Base-by-base conservation (phyloP, 2,329 filamentous ascomycete species). In the Aspergillus sp. region DNA sequence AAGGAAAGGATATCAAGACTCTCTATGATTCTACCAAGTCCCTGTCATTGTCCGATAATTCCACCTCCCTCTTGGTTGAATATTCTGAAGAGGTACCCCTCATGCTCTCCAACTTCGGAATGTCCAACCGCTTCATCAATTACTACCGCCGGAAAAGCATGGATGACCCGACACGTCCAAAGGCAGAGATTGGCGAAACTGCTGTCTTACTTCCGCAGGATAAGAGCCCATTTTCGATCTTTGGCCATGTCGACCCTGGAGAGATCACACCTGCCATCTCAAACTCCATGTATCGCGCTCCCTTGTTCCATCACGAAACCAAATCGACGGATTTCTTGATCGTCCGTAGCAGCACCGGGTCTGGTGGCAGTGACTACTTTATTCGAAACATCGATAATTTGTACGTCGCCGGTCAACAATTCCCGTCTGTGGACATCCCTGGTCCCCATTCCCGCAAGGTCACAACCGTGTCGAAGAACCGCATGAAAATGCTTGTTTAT, bases 51-150 rank as follows among this genome's bases (percentile, higher is more conserved):
- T 88, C 84, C 56, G 94, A 99, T 71, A 96, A 96, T 66, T 91
- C 93, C 0, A 88, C 86, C 40, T 86, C 90, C 17, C 81, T 96
- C 4, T 81, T 99, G 13, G 87, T 97, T 32, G 94, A 99, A 72
- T 99, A 99, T 69, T 95, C 90, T 8, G 94, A 99, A 72, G 91
- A 96, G 65, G 87, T 90, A 57, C 94, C 94, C 0, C 88, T 87
- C 9, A 90, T 95, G 54, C 77, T 99, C 56, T 96, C 93, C 41
- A 96, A 95, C 67, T 96, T 96, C 65, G 94, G 93, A 59, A 99
- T 99, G 94, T 92, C 92, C 48, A 95, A 88, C 69, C 88, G 91
- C 49, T 82, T 99, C 53, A 90, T 97, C 77, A 97, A 99, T 71
- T 99, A 97, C 72, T 96, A 96, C 68, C 88, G 90, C 36, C 85